These are phyloP conservation scores for Phialemoniopsis sp. DNA, from an alignment of 2,329 filamentous ascomycete genomes.

Conservation along the genomic window DNA sequence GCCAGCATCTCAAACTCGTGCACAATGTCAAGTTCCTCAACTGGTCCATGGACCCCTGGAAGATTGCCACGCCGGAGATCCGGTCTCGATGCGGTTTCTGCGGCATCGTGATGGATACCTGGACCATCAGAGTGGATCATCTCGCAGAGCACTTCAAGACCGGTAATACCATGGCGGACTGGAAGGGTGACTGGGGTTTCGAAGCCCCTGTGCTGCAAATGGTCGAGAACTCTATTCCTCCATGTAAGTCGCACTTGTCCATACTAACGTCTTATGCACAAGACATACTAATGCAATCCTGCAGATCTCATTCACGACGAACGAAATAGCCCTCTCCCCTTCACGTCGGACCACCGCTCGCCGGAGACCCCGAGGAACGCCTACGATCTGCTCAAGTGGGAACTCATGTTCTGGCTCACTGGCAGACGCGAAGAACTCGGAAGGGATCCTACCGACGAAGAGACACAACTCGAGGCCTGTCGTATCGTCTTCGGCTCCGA, in stretches of 20 bases:
- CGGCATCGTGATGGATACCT: constrained; percentile 56
- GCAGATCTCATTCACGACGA: constrained; percentile 62
- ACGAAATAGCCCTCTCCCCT: constrained; percentile 52
- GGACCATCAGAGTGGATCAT: constrained; percentile 57
- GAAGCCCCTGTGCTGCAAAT: constrained; percentile 56
- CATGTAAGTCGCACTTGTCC: constrained; percentile 44
- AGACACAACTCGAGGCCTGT: constrained; percentile 55
- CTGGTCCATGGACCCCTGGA: constrained; percentile 65
- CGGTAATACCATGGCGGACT: constrained; percentile 63
- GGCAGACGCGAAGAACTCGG: constrained; percentile 37
- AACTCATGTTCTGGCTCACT: constrained; percentile 48
- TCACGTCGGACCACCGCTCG: constrained; percentile 37
- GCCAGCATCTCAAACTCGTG: constrained; percentile 60
- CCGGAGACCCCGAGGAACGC: constrained; percentile 47
- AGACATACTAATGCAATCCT: too few relatives aligned
- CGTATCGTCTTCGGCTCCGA: constrained; percentile 54
- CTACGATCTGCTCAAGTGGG: constrained; percentile 58
- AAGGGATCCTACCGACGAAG: constrained; percentile 40
- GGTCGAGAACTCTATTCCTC: constrained; percentile 64
- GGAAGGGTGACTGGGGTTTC: constrained; percentile 69
- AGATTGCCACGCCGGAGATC: constrained; percentile 55
- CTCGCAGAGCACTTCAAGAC: constrained; percentile 65
- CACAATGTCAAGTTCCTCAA: constrained; percentile 56
- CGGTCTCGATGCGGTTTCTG: constrained; percentile 64
- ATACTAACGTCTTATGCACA: too few relatives aligned